Evolutionary conservation across 1,284 basidiomycete genomes (phyloP), one percentile per base, ranked within the genome.

Genomic region (Mycosarcoma mackinlayi): DNA sequence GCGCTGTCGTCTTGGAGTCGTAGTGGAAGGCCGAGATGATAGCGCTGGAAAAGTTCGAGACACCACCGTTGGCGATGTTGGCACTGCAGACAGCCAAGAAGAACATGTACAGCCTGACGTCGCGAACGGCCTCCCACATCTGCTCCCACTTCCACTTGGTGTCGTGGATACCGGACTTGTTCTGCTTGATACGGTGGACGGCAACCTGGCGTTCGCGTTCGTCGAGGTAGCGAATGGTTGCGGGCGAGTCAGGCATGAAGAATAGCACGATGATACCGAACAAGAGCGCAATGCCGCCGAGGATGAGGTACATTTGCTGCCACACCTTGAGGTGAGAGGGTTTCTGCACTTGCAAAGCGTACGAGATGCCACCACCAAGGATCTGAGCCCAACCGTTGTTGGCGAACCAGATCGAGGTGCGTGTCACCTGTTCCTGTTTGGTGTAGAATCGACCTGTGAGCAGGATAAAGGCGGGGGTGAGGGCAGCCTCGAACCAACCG

Each of bases 141-240:
- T 86, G 86, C 48, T 86, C 81, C 77, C 66, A 78, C 82, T 88
- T 88, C 81, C 87, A 88, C 48, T 84, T 82, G 61, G 83, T 85
- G 76, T 88, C 87, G 77, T 88, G 86, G 28, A 87, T 85, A 11
- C 87, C 87, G 0, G 83, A 84, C 74, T 84, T 77, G 74, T 88
- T 88, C 70, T 85, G 84, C 39, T 86, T 80, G 9, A 88, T 86
- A n/a, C 87, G 84, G 74, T 87, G 86, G 21, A 87, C 85, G 45
- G 88, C 86, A 18, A 87, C 84, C n/a, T 86, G 67, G 28, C 86
- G 83, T 68, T 88, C 86, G 57, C 87, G 85, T 21, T 83, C 78
- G 25, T 84, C 84, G 67, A 85, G 87, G 46, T 71, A 69, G 1
- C 57, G 45, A 10, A 71, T 66, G 5, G 63, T 73, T 1, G 66